These are phyloP conservation scores for Alternaria longipes DNA, from an alignment of 2,329 filamentous ascomycete genomes.

Conservation along the genomic window DNA sequence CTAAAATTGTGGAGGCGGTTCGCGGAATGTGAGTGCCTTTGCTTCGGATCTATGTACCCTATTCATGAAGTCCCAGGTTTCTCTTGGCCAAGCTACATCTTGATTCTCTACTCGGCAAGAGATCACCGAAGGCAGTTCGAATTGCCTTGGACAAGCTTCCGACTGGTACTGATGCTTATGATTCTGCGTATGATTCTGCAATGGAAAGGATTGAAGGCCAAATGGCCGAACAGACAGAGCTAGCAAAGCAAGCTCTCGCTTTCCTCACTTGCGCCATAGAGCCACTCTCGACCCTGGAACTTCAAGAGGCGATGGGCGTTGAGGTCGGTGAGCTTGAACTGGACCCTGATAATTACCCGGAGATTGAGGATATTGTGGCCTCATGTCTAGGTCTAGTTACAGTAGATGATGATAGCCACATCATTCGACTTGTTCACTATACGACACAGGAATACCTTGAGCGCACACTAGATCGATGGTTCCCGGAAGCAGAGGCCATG, in stretches of 20 bases:
- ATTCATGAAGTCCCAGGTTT: accelerated
- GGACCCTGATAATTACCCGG: not conserved
- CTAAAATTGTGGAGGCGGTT: no score
- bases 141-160: not conserved
- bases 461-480: no score
- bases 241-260: not conserved
- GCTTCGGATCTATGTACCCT: no score
- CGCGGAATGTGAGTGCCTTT: no score
- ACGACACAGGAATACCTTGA: no score
- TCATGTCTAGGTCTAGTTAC: no score
- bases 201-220: not conserved
- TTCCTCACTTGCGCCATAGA: not conserved
- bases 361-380: accelerated
- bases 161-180: no score
- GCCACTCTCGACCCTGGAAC: not conserved
- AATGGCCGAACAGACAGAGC: not conserved
- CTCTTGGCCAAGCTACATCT: not conserved
- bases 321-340: accelerated
- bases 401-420: accelerated
- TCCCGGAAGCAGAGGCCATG: no score
- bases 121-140: not conserved
- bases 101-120: not conserved
- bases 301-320: not conserved
- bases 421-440: no score
- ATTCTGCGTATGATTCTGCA: not conserved